A percentile compares a stretch with the other conserved stretches of the same genome.
These are phyloP conservation scores for Aspergillus fijiensis DNA, from an alignment of 2,329 filamentous ascomycete species.

Conservation along the genomic window DNA sequence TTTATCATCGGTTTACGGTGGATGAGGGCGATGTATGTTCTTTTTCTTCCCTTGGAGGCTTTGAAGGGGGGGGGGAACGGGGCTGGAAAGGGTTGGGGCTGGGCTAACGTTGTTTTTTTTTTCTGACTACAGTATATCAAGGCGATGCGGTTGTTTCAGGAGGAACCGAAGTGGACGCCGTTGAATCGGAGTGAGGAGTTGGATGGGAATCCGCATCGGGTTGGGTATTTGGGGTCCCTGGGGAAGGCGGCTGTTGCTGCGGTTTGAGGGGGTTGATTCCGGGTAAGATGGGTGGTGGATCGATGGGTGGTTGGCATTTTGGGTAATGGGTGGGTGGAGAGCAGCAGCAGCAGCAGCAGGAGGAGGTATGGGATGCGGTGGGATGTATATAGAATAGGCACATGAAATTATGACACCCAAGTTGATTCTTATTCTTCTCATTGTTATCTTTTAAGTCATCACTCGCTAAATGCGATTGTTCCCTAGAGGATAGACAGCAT, in stretches of 20 bases:
- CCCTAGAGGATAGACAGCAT: too few relatives aligned
- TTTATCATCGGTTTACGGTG: slow-evolving; percentile 97
- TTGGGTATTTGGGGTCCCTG: slow-evolving; percentile 65
- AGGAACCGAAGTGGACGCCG: slow-evolving; percentile 97
- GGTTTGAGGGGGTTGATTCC: slow-evolving; percentile 13
- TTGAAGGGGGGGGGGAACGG: background rate
- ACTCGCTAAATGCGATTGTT: too few relatives aligned
- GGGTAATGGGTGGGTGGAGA: too few relatives aligned
- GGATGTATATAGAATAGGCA: slow-evolving; percentile 1
- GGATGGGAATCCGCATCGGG: slow-evolving; percentile 73
- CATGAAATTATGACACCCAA: slow-evolving; percentile 2
- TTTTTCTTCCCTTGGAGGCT: background rate
- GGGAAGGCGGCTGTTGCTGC: slow-evolving; percentile 26
- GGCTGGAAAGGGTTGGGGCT: slow-evolving; percentile 8
- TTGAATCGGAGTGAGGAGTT: slow-evolving; percentile 77
- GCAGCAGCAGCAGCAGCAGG: too few relatives aligned
- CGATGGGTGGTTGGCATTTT: background rate
- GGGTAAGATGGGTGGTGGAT: background rate
- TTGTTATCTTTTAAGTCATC: background rate
- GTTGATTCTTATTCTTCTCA: background rate
- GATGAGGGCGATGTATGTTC: slow-evolving; percentile 80
- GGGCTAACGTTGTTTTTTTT: background rate
- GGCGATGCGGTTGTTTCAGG: slow-evolving; percentile 95
- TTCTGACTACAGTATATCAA: slow-evolving; percentile 72
- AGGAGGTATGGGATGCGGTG: background rate